Evolutionary conservation across 1,139 yeast species (phyloP).

Genomic region (Debaryomycetaceae sp.): DNA sequence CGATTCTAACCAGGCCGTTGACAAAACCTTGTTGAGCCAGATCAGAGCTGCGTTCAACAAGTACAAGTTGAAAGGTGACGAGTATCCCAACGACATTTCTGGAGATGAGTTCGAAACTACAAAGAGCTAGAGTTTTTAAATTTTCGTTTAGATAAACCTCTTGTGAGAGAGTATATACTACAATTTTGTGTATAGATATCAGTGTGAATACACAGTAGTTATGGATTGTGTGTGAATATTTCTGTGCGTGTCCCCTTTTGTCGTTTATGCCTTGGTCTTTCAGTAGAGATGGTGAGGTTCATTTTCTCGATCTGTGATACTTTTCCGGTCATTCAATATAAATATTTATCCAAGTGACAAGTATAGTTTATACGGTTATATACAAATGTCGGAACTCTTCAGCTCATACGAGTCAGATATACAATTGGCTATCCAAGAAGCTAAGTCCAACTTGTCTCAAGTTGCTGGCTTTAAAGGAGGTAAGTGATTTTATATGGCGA

Average conservation of each 20-base stretch:
- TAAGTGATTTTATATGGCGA: slow-evolving; percentile 21
- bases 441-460: slow-evolving; percentile 61
- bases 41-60: slow-evolving; percentile 53
- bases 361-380: not conserved
- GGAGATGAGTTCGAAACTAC: slow-evolving; percentile 62
- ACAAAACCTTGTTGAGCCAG: slow-evolving; percentile 45
- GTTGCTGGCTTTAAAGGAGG: slow-evolving; percentile 53
- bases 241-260: too few species aligned
- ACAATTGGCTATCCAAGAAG: slow-evolving; percentile 68
- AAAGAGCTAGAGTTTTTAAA: slow-evolving; percentile 11
- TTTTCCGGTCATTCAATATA: not conserved
- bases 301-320: not conserved
- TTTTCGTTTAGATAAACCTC: too few species aligned
- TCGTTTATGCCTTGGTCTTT: too few species aligned
- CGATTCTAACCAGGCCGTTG: slow-evolving; percentile 28
- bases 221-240: too few species aligned
- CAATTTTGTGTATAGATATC: too few species aligned
- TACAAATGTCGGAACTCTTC: slow-evolving; percentile 56
- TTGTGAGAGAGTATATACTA: too few species aligned
- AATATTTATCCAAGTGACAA: slow-evolving; percentile 1
- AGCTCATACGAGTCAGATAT: slow-evolving; percentile 71
- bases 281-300: too few species aligned
- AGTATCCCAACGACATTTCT: slow-evolving; percentile 39
- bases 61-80: slow-evolving; percentile 38
- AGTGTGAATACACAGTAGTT: too few species aligned